Conservation (phyloP, 2,329 filamentous ascomycete genomes). For the Exserohilum rostratum region DNA sequence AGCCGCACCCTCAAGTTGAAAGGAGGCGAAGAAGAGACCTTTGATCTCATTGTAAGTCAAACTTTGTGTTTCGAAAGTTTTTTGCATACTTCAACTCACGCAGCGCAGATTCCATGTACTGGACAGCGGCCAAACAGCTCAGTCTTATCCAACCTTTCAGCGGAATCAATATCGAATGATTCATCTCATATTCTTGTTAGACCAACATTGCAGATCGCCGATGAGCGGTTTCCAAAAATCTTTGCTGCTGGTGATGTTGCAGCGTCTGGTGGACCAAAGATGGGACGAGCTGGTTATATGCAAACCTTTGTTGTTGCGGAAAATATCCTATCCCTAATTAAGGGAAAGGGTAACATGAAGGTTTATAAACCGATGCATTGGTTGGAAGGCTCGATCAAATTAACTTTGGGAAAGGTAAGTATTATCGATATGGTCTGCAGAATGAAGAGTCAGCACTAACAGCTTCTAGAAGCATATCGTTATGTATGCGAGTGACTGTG, state of each 20-base stretch:
- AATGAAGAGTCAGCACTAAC: not conserved
- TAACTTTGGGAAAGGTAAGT: not conserved
- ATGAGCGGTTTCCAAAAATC: conserved; percentile 57
- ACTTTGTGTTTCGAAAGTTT: not conserved
- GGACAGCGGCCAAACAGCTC: conserved; percentile 65
- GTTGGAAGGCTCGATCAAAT: not conserved
- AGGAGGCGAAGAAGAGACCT: not conserved
- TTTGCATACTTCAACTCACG: not conserved
- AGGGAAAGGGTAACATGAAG: not conserved
- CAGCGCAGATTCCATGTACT: conserved; percentile 59
- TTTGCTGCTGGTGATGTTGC: conserved; percentile 71
- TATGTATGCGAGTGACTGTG: not conserved
- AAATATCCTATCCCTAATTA: not conserved
- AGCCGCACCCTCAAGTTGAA: conserved; percentile 6
- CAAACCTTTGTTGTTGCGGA: conserved; percentile 53
- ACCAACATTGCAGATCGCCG: conserved; percentile 61
- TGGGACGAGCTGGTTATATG: conserved; percentile 58
- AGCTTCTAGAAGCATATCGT: not conserved
- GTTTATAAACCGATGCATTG: not conserved
- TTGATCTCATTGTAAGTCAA: not conserved
- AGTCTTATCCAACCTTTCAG: conserved; percentile 54
- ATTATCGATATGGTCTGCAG: not conserved
- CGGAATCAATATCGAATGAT: conserved; percentile 47
- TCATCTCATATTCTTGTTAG: conserved; percentile 60
- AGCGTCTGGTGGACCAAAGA: conserved; percentile 59